Conservation (phyloP, 345 rosid genomes). For the Alliaria petiolata region DNA sequence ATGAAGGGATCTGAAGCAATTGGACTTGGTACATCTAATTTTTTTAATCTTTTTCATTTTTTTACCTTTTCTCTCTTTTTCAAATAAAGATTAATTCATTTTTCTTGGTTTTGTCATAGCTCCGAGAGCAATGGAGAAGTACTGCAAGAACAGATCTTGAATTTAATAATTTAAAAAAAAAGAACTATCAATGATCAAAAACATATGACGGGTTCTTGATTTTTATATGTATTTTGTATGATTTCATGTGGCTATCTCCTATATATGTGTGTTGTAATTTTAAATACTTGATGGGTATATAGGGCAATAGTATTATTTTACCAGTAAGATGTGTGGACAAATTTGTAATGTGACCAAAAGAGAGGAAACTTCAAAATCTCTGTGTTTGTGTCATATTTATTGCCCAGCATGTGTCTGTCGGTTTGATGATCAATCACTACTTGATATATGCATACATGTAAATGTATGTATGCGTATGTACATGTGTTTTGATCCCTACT, state of each 20-base stretch:
- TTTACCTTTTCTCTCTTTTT: neutral
- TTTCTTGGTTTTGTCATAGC: conserved; percentile 20
- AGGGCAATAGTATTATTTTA: conserved; percentile 32
- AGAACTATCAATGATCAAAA: conserved; percentile 14
- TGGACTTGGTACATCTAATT: conserved; percentile 62
- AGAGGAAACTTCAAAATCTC: conserved; percentile 34
- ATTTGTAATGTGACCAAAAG: conserved; percentile 35
- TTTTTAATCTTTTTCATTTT: neutral
- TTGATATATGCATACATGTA: neutral
- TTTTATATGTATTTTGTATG: conserved; percentile 20
- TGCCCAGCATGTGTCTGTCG: conserved; percentile 36
- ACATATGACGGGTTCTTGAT: conserved; percentile 20
- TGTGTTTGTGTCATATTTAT: conserved; percentile 37
- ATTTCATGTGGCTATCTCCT: conserved; percentile 19
- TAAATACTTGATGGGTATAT: conserved; percentile 30
- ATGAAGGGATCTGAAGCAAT: conserved; percentile 97
- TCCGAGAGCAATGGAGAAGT: conserved; percentile 39
- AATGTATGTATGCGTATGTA: conserved; percentile 5
- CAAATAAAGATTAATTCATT: neutral
- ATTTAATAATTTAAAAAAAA: neutral
- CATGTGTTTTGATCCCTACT: conserved; percentile 36
- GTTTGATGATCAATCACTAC: conserved; percentile 29
- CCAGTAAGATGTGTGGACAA: conserved; percentile 31
- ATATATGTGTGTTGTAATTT: conserved; percentile 34
- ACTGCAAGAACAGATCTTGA: conserved; percentile 34